Percentiles rank a stretch among this genome's conserved stretches.
phyloP scores from a whole-genome alignment of 805 yeast genomes.

The Tetrapisispora arboricola region DNA sequence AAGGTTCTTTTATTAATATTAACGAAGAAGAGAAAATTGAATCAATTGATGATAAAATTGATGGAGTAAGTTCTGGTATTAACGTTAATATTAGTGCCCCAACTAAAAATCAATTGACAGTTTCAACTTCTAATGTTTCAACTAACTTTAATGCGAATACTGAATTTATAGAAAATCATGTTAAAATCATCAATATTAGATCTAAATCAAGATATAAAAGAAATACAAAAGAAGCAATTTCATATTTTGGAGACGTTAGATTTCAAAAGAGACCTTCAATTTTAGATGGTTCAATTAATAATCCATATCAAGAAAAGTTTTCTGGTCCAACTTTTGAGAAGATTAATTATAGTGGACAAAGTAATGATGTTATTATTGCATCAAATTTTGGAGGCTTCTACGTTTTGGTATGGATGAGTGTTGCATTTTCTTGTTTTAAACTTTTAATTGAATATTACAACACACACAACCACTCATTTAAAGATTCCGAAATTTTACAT shows the following conservation, averaged over 20 bases:
- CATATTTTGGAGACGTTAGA: constrained; percentile 46
- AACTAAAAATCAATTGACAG: not conserved
- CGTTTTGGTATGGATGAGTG: constrained; percentile 66
- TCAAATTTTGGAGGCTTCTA: constrained; percentile 64
- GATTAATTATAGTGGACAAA: not conserved
- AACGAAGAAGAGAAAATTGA: not conserved
- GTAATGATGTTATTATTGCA: constrained; percentile 3
- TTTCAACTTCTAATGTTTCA: not conserved
- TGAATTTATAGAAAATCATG: constrained; percentile 5
- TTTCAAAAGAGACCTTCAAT: constrained; percentile 38
- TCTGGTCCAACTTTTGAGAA: constrained; percentile 25
- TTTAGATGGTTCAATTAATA: constrained; percentile 37
- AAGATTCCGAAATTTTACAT: constrained; percentile 43
- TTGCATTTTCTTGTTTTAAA: constrained; percentile 45
- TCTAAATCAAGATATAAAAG: constrained; percentile 17
- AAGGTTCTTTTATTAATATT: not conserved
- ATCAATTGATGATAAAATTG: not conserved
- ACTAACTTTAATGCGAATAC: not conserved
- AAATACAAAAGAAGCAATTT: constrained; percentile 28
- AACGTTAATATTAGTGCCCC: not conserved
- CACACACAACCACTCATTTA: constrained; percentile 29
- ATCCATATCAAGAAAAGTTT: constrained; percentile 21
- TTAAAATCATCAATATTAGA: constrained; percentile 13
- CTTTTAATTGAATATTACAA: constrained; percentile 44
- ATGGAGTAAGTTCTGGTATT: not conserved